phyloP scores from a whole-genome alignment of 306 rosid genomes.

The Quercus agrifolia region DNA sequence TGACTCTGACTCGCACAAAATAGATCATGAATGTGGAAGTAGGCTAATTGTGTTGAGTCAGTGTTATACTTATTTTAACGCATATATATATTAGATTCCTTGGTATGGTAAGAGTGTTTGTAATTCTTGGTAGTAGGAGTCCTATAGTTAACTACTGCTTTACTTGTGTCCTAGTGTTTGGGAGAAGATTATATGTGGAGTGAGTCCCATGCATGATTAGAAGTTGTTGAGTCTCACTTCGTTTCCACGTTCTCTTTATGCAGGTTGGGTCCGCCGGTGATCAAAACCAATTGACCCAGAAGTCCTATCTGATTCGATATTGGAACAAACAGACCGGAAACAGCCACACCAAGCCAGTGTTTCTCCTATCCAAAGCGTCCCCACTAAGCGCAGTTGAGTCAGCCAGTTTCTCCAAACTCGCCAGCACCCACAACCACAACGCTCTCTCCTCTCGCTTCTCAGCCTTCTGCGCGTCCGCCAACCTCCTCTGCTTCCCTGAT shows the following conservation, averaged over 20 bases:
- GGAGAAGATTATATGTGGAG: too few species aligned
- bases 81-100: too few species aligned
- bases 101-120: too few species aligned
- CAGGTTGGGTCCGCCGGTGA: constrained; percentile 49
- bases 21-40: too few species aligned
- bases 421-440: constrained; percentile 20
- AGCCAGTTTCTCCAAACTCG: constrained; percentile 62
- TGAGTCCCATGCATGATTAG: too few species aligned
- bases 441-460: constrained; percentile 58
- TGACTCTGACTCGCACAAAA: too few species aligned
- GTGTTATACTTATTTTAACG: too few species aligned
- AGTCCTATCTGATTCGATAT: constrained; percentile 62
- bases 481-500: constrained; percentile 76
- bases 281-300: constrained; percentile 68
- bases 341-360: constrained; percentile 44
- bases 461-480: constrained; percentile 74
- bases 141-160: too few species aligned
- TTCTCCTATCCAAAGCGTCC: constrained; percentile 70
- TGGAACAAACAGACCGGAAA: constrained; percentile 94
- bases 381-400: constrained; percentile 65
- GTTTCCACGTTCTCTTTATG: constrained; percentile 40
- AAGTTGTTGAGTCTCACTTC: neutral
- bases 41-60: too few species aligned
- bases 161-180: too few species aligned
- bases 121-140: too few species aligned